phyloP scores from a whole-genome alignment of 2,329 filamentous ascomycete species.

The Delphinella strobiligena region DNA sequence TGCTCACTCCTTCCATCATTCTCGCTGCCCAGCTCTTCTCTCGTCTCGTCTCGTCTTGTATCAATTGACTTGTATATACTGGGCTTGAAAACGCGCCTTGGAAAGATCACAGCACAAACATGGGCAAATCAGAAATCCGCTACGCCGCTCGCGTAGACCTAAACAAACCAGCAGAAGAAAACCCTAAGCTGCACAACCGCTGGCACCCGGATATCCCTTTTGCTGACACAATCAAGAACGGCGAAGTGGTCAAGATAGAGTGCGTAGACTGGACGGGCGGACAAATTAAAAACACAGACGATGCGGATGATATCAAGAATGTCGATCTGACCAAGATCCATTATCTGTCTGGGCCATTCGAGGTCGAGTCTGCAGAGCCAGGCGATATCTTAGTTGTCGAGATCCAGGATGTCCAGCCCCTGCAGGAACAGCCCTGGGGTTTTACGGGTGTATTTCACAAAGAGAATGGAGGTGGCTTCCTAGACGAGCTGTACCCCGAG shows the following conservation, averaged over 20 bases:
- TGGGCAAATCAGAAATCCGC: slow-evolving; percentile 48
- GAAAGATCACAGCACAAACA: no score
- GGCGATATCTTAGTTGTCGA: slow-evolving; percentile 79
- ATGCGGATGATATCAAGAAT: slow-evolving; percentile 74
- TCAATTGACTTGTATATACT: no score
- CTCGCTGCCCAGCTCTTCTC: no score
- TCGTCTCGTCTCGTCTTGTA: no score
- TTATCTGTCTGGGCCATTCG: slow-evolving; percentile 81
- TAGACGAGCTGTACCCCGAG: slow-evolving; percentile 77
- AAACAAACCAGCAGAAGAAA: slow-evolving; percentile 57
- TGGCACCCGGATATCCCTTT: slow-evolving; percentile 88
- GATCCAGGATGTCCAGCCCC: slow-evolving; percentile 86
- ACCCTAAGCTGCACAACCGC: slow-evolving; percentile 65
- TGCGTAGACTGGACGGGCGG: slow-evolving; percentile 67
- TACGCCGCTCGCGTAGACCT: slow-evolving; percentile 63
- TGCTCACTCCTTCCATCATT: no score
- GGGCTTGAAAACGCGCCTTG: no score
- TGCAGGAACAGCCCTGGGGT: slow-evolving; percentile 77
- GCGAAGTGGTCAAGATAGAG: slow-evolving; percentile 86
- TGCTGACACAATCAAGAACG: slow-evolving; percentile 60
- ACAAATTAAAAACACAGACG: slow-evolving; percentile 81
- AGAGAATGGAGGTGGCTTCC: slow-evolving; percentile 75
- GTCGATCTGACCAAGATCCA: slow-evolving; percentile 77
- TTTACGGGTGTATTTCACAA: slow-evolving; percentile 75
- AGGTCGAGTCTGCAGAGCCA: slow-evolving; percentile 71